phyloP scores from a whole-genome alignment of 768 basidiomycete genomes.

The Floccularia luteovirens region DNA sequence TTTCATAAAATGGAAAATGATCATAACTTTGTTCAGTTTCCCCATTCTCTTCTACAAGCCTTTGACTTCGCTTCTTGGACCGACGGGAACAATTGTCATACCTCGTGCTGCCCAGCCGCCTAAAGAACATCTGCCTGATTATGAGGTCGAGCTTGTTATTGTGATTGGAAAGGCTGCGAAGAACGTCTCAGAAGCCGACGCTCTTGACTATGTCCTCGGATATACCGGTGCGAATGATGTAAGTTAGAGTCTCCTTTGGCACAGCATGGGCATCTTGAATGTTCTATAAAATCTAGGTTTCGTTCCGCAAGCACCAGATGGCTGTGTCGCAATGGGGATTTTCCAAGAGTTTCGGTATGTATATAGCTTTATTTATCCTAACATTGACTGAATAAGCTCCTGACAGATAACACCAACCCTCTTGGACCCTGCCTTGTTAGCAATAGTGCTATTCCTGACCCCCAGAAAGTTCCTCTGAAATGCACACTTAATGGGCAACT shows the following conservation, averaged over 20 bases:
- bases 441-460: slow-evolving; percentile 52
- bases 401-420: slow-evolving; percentile 59
- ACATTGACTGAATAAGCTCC: neutral
- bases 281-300: slow-evolving; percentile 51
- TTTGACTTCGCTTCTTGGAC: slow-evolving; percentile 59
- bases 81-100: slow-evolving; percentile 55
- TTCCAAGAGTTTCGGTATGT: slow-evolving; percentile 77
- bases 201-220: slow-evolving; percentile 79
- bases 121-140: slow-evolving; percentile 67
- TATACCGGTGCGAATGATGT: slow-evolving; percentile 82
- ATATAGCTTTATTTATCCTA: neutral
- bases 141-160: slow-evolving; percentile 75
- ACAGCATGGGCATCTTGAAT: too few species aligned
- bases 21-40: slow-evolving; percentile 27
- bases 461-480: slow-evolving; percentile 56
- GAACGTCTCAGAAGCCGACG: slow-evolving; percentile 73
- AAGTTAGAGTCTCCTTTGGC: neutral
- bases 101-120: slow-evolving; percentile 66
- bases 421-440: slow-evolving; percentile 80
- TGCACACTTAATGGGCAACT: slow-evolving; percentile 58
- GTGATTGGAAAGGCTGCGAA: slow-evolving; percentile 80
- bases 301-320: slow-evolving; percentile 79
- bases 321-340: slow-evolving; percentile 82
- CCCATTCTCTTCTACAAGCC: slow-evolving; percentile 83
- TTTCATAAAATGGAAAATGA: too few species aligned